These are phyloP conservation scores for Sophora flavescens DNA, from an alignment of 306 rosid genomes.

Conservation along the genomic window DNA sequence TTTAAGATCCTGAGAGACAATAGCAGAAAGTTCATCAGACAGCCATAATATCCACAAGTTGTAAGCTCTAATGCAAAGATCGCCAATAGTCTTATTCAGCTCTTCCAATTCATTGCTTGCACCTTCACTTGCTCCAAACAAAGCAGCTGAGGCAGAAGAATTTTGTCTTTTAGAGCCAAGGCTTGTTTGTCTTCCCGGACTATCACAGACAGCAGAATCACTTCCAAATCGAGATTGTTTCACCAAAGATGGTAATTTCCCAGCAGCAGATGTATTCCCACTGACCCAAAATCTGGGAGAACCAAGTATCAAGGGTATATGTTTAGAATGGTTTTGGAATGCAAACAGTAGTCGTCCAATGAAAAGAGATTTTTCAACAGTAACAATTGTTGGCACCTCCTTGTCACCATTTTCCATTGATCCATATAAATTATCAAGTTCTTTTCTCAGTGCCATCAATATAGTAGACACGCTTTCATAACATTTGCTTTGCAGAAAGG, in stretches of 20 bases:
- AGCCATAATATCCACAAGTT: constrained; percentile 91
- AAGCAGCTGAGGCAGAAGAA: constrained; percentile 75
- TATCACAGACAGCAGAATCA: constrained; percentile 67
- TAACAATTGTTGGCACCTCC: constrained; percentile 58
- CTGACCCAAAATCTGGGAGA: constrained; percentile 87
- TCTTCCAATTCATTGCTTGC: constrained; percentile 84
- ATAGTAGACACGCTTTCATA: constrained; percentile 70
- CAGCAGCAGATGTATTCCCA: constrained; percentile 61
- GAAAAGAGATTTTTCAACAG: constrained; percentile 86
- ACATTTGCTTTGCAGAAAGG: constrained; percentile 84
- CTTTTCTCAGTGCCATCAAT: constrained; percentile 65
- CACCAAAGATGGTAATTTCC: constrained; percentile 67
- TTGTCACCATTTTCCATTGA: constrained; percentile 58
- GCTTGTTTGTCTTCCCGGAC: constrained; percentile 58
- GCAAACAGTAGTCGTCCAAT: constrained; percentile 93
- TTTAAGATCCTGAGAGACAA: constrained; percentile 70
- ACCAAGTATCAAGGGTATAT: constrained; percentile 86
- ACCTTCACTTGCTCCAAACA: constrained; percentile 83
- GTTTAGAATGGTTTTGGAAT: constrained; percentile 84
- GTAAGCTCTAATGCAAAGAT: constrained; percentile 88
- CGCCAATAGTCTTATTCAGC: constrained; percentile 66
- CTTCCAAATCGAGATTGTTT: constrained; percentile 68
- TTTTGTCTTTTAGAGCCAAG: constrained; percentile 61
- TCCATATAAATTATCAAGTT: constrained; percentile 68
- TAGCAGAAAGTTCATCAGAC: constrained; percentile 77